Evolutionary conservation across 2,329 filamentous ascomycete species (phyloP).

Genomic region (Tolypocladium paradoxum): DNA sequence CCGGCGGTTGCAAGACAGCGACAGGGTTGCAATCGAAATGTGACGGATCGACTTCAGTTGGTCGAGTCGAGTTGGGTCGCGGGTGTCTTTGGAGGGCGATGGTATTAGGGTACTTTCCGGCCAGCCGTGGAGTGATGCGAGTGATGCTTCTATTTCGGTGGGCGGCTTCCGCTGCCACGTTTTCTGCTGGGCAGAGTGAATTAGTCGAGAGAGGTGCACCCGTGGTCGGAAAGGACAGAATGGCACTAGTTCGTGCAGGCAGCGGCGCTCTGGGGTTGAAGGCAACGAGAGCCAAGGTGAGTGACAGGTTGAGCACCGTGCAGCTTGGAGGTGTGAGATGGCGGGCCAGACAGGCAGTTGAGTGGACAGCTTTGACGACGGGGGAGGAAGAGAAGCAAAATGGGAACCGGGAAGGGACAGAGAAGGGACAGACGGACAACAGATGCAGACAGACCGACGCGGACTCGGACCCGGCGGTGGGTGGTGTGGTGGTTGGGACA

Average conservation of each 20-base stretch:
- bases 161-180: neutral
- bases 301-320: constrained; percentile 1
- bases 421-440: neutral
- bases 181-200: neutral
- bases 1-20: neutral
- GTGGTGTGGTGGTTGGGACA: neutral
- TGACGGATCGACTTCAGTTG: neutral
- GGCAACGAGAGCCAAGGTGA: neutral
- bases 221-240: constrained; percentile 4
- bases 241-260: constrained; percentile 3
- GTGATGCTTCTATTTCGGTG: neutral
- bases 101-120: neutral
- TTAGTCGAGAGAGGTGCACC: neutral
- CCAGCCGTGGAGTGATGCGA: neutral
- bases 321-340: neutral
- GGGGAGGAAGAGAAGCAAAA: neutral
- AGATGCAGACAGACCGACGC: neutral
- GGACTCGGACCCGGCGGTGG: no score
- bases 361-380: neutral
- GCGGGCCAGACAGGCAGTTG: neutral
- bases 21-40: neutral
- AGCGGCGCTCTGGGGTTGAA: neutral
- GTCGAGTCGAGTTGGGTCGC: neutral
- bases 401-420: neutral
- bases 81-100: neutral